Percentiles rank a stretch among this genome's conserved stretches.
Conservation (phyloP, 345 rosid genomes). For the Nasturtium officinale region DNA sequence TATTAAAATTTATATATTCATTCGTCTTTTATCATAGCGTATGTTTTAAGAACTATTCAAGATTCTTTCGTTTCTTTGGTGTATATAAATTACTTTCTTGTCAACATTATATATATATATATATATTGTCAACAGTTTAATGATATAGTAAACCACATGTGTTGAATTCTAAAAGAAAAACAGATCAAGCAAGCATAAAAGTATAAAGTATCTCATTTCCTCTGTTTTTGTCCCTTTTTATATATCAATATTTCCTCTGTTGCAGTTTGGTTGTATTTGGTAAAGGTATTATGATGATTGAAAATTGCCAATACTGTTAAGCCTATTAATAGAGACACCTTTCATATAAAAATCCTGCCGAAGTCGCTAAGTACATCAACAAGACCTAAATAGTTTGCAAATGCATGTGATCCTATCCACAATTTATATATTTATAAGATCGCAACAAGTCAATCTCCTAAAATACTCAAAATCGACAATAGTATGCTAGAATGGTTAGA, state of each 20-base stretch:
- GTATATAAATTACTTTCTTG: neutral
- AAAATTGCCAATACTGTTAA: too few relatives aligned
- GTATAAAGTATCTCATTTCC: neutral
- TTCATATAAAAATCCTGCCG: neutral
- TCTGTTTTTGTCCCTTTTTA: neutral
- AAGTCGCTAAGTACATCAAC: neutral
- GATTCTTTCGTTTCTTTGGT: neutral
- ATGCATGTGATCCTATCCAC: neutral
- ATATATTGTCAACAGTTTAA: neutral
- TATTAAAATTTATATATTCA: neutral
- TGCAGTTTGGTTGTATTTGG: neutral
- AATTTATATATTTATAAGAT: neutral
- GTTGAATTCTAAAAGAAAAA: neutral
- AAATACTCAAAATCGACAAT: neutral
- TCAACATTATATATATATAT: neutral
- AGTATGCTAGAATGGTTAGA: neutral
- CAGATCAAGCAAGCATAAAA: neutral
- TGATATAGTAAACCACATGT: neutral
- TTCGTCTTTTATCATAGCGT: neutral
- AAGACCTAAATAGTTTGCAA: neutral
- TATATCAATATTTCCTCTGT: neutral
- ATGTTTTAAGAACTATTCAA: conserved; percentile 22
- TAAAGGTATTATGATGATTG: neutral
- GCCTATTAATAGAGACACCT: neutral
- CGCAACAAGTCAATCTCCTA: neutral